Evolutionary conservation across 495 filamentous ascomycete species (phyloP), one percentile per base, ranked within the genome.

Genomic region (Talaromyces proteolyticus): DNA sequence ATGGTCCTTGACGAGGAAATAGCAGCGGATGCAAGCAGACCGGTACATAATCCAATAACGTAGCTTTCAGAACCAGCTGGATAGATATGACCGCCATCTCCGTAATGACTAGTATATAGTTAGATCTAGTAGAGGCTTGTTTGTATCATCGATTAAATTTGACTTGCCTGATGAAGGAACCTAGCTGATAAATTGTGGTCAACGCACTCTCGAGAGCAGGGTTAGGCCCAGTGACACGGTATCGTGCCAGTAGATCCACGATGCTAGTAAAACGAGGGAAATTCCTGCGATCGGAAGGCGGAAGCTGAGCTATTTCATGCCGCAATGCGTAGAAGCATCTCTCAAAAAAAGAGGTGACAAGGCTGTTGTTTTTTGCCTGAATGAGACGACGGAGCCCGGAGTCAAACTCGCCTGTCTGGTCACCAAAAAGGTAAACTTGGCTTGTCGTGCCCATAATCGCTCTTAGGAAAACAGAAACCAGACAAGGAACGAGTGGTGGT

Each of bases 341-440:
- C 47, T 84, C 77, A 45, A 91, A 70, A 59, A 91, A 89, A 22
- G 79, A 78, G 40, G 68, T 74, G 17, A 88, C 64, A 12, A 88
- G 65, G 19, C 82, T 69, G 59, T 87, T 82, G 52, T 81, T 80
- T 57, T 83, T 84, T 44, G 75, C 73, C 51, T 81, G 74, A 59
- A 84, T 56, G 64, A 87, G 53, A 71, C 74, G 71, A 72, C 76
- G 74, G 44, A 91, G 70, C 45, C 86, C 81, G 42, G 74, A 71
- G 54, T 85, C 81, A 47, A 84, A 83, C 59, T 88, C 82, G 55
- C 82, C 74, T 22, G 86, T 89, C 72, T 90, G 86, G 65, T 93
- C 87, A 70, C 88, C 88, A 63, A 91, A 89, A 57, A 87, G 62
- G 63, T 69, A 74, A 53, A 68, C 63, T 43, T 57, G 63, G 53